Evolutionary conservation across 192 early-diverging fungal species (phyloP).

Genomic region (Dissophora globulifera): DNA sequence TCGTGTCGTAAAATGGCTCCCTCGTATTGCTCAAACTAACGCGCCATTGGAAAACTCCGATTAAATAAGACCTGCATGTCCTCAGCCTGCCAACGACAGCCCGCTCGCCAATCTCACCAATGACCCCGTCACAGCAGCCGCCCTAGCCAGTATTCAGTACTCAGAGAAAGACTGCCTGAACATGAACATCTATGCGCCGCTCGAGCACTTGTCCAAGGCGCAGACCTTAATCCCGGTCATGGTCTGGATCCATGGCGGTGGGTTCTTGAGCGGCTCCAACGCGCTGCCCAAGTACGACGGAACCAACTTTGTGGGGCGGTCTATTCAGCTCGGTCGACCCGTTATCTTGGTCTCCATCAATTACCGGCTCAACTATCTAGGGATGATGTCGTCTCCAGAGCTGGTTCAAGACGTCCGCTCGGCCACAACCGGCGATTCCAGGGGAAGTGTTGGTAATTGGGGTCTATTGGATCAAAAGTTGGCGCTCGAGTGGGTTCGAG

Average conservation of each 20-base stretch:
- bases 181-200: slow-evolving; percentile 18
- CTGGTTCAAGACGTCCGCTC: slow-evolving; percentile 4
- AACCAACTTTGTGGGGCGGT: slow-evolving; percentile 21
- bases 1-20: too few relatives aligned
- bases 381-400: slow-evolving; percentile 32
- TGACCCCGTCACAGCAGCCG: background rate
- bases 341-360: slow-evolving; percentile 30
- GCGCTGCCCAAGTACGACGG: slow-evolving; percentile 12
- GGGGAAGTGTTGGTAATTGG: slow-evolving; percentile 35
- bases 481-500: slow-evolving; percentile 59
- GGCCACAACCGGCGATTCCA: background rate
- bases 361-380: slow-evolving; percentile 43
- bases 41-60: too few relatives aligned
- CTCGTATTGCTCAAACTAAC: too few relatives aligned
- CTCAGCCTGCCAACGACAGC: slow-evolving; percentile 1
- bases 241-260: slow-evolving; percentile 32
- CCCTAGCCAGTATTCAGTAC: background rate
- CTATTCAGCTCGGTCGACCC: slow-evolving; percentile 15
- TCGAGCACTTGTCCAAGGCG: slow-evolving; percentile 7
- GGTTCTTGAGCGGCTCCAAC: slow-evolving; percentile 13
- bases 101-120: slow-evolving; percentile 9
- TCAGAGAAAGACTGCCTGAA: slow-evolving; percentile 25
- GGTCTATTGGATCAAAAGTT: slow-evolving; percentile 63
- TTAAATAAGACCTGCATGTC: slow-evolving; percentile 24
- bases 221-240: slow-evolving; percentile 16